phyloP scores from a whole-genome alignment of 2,329 filamentous ascomycete species.

The Colletotrichum sp. region DNA sequence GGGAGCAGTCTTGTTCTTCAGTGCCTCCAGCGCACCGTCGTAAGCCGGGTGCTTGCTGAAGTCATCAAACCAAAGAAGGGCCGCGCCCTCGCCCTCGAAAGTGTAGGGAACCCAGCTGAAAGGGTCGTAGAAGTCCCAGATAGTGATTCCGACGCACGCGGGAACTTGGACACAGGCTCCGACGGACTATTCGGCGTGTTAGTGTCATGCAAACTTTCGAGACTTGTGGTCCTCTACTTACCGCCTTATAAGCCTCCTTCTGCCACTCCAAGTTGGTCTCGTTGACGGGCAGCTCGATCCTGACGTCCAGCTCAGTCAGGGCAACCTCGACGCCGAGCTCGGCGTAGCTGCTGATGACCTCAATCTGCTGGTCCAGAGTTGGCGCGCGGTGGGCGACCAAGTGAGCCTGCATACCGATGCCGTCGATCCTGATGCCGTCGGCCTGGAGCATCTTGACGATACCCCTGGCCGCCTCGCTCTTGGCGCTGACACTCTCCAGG shows the following conservation, averaged over 20 bases:
- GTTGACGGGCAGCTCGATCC: slow-evolving; percentile 36
- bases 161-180: slow-evolving; percentile 32
- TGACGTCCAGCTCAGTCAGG: slow-evolving; percentile 60
- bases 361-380: slow-evolving; percentile 37
- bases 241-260: slow-evolving; percentile 28
- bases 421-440: slow-evolving; percentile 62
- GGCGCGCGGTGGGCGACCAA: slow-evolving; percentile 57
- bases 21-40: slow-evolving; percentile 35
- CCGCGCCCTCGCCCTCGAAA: slow-evolving; percentile 44
- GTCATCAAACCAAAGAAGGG: slow-evolving; percentile 46
- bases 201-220: neutral
- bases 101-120: slow-evolving; percentile 45
- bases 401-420: slow-evolving; percentile 67
- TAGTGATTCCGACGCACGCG: slow-evolving; percentile 35
- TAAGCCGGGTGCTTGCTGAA: slow-evolving; percentile 48
- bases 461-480: slow-evolving; percentile 47
- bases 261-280: slow-evolving; percentile 32
- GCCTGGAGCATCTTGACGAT: slow-evolving; percentile 50
- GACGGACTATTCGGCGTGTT: slow-evolving; percentile 6
- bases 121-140: slow-evolving; percentile 40
- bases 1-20: slow-evolving; percentile 32
- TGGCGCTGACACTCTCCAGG: slow-evolving; percentile 57
- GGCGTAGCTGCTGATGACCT: slow-evolving; percentile 48
- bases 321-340: slow-evolving; percentile 54
- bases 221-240: neutral